phyloP scores from a whole-genome alignment of 108 stramenopile genomes.

The Conticribra guillardii region DNA sequence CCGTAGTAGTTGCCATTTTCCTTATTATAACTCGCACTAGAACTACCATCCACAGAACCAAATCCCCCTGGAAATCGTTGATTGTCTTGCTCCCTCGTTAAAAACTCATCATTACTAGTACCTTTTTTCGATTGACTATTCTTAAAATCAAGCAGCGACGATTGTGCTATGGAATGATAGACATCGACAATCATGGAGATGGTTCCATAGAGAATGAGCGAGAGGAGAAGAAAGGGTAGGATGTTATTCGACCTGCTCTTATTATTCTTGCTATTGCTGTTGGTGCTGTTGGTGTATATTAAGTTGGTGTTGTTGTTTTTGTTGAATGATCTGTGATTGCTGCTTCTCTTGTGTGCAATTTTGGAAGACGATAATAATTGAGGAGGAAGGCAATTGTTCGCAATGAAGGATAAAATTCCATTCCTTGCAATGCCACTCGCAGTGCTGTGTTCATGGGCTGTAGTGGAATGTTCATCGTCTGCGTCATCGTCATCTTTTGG shows the following conservation, averaged over 20 bases:
- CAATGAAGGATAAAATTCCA: slow-evolving; percentile 14
- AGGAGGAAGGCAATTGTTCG: slow-evolving; percentile 15
- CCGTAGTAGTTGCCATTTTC: not conserved
- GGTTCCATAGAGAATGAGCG: slow-evolving; percentile 16
- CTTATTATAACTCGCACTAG: not conserved
- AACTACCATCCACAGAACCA: not conserved
- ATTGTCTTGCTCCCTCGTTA: not conserved
- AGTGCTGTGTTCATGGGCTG: too few relatives aligned
- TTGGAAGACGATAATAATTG: not conserved
- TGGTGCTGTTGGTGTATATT: not conserved
- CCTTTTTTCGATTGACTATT: not conserved
- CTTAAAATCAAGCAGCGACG: too few relatives aligned
- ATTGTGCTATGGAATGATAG: slow-evolving; percentile 5
- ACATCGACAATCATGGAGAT: slow-evolving; percentile 22
- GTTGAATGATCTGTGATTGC: not conserved
- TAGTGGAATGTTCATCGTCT: too few relatives aligned
- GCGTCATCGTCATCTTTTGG: too few relatives aligned
- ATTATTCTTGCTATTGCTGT: not conserved
- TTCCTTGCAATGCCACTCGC: too few relatives aligned
- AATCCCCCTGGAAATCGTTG: slow-evolving; percentile 28
- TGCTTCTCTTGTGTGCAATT: not conserved
- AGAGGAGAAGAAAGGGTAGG: slow-evolving; percentile 6
- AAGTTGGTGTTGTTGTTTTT: not conserved
- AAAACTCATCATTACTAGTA: not conserved
- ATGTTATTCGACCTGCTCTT: not conserved